Base-by-base conservation (phyloP, 208 protist genomes). In the Leishmania major region DNA sequence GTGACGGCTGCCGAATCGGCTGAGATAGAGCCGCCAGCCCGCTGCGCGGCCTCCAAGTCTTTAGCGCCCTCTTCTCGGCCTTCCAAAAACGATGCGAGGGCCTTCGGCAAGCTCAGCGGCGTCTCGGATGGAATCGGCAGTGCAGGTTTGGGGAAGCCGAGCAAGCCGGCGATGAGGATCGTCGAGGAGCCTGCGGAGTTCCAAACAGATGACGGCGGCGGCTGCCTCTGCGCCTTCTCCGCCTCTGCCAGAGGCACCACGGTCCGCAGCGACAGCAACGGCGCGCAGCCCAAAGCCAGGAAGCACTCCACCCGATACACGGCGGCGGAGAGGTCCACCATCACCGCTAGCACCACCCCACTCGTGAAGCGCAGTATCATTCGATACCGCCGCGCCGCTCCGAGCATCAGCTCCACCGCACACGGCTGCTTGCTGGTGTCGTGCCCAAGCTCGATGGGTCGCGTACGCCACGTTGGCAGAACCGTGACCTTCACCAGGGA, bases 281-380 rank as follows among this genome's bases (percentile, higher is more conserved):
- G 70, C 49, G 88, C 85, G n/a, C 69, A 59, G 11, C 94, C 94
- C 25, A 94, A 71, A 3, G 94, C 89, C 35, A 96, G 74, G 87
- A 95, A 96, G 49, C 82, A 84, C 84, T 97, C 92, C 37, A 96
- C 89, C 11, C 86, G 88, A 77, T 87, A 89, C 49, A 80, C 67
- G 40, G 80, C 55, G 10, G 87, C 81, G 19, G 88, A 78, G 28
- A 94, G 81, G 78, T 97, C 92, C 11, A 94, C 77, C 89, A 95
- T 91, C 49, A 95, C 92, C 37, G 91, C 87, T 53, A 89, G 80
- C 75, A 96, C 72, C 78, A 95, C 88, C 17, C 88, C 88, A 28
- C 81, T 86, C 47, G 83, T 84, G 35, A 96, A 97, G 79, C 86
- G 83, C 49, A 87, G 70, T 25, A 97, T 81, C 70, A 97, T 70